Percentiles rank a stretch among this genome's conserved stretches.
Evolutionary conservation across 345 rosid species (phyloP).

Genomic region (Lepidium didymum): DNA sequence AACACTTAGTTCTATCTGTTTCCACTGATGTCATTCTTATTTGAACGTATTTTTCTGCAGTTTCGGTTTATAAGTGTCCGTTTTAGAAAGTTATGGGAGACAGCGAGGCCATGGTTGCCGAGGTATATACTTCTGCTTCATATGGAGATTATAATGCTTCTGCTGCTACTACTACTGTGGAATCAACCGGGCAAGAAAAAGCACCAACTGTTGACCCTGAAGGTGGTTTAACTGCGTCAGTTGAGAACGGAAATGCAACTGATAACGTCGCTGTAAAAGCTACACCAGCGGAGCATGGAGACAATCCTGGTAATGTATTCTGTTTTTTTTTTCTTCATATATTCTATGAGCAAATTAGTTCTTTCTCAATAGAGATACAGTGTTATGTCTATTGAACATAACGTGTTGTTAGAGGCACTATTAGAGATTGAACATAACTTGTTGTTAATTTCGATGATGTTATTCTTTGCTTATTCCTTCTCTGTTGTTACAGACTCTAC

Average conservation of each 20-base stretch:
- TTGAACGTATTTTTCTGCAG: conserved; percentile 22
- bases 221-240: conserved; percentile 29
- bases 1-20: not conserved
- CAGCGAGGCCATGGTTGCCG: conserved; percentile 50
- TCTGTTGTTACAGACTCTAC: conserved; percentile 30
- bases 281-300: conserved; percentile 35
- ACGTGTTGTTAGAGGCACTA: too few relatives aligned
- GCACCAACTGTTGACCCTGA: conserved; percentile 24
- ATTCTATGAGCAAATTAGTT: not conserved
- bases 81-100: conserved; percentile 49
- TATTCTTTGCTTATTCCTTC: not conserved
- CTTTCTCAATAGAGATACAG: not conserved
- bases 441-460: not conserved
- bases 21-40: conserved; percentile 1
- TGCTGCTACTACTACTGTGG: conserved; percentile 25
- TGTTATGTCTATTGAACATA: too few relatives aligned
- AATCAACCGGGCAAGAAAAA: conserved; percentile 28
- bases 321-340: not conserved
- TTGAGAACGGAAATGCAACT: conserved; percentile 57
- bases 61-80: conserved; percentile 1
- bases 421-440: too few relatives aligned
- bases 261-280: conserved; percentile 35
- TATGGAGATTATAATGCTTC: conserved; percentile 30
- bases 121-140: conserved; percentile 32
- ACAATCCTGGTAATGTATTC: conserved; percentile 54